phyloP scores from a whole-genome alignment of 192 early-diverging fungal species.

The Chytriomyces sp. region DNA sequence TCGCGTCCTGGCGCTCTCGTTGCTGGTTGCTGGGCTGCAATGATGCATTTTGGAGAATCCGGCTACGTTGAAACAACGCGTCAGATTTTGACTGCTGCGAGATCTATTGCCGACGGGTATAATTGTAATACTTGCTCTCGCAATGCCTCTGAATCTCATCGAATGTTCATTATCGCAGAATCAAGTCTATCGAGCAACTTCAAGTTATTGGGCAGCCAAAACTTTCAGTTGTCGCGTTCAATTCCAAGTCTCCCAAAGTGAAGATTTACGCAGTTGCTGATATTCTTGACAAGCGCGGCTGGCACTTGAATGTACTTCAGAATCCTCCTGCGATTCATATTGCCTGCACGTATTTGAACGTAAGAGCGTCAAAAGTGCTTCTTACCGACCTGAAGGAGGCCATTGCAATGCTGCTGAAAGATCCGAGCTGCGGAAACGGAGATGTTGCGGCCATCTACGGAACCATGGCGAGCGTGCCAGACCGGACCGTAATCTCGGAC shows the following conservation, averaged over 20 bases:
- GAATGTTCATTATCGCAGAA: slow-evolving; percentile 25
- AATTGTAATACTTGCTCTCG: not conserved
- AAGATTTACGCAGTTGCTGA: slow-evolving; percentile 88
- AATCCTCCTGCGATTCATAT: slow-evolving; percentile 88
- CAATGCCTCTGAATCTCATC: not conserved
- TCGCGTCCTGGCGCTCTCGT: slow-evolving; percentile 90
- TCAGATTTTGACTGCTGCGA: slow-evolving; percentile 77
- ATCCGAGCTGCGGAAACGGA: slow-evolving; percentile 71
- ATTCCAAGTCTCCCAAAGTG: slow-evolving; percentile 61
- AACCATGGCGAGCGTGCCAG: slow-evolving; percentile 86
- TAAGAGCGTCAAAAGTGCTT: slow-evolving; percentile 71
- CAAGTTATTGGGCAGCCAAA: slow-evolving; percentile 84
- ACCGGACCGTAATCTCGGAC: slow-evolving; percentile 83
- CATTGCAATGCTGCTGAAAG: slow-evolving; percentile 67
- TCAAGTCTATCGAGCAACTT: slow-evolving; percentile 52
- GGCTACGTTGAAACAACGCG: slow-evolving; percentile 86
- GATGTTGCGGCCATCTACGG: slow-evolving; percentile 92
- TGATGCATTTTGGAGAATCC: slow-evolving; percentile 83
- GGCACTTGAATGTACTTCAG: slow-evolving; percentile 89
- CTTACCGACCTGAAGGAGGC: slow-evolving; percentile 78
- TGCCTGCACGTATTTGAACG: slow-evolving; percentile 84
- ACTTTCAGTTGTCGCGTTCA: slow-evolving; percentile 84
- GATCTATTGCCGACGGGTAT: slow-evolving; percentile 72
- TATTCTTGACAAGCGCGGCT: slow-evolving; percentile 77
- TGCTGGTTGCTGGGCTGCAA: slow-evolving; percentile 94